Conservation (phyloP, 2,329 filamentous ascomycete species). For the Ophiosphaerella narmari region DNA sequence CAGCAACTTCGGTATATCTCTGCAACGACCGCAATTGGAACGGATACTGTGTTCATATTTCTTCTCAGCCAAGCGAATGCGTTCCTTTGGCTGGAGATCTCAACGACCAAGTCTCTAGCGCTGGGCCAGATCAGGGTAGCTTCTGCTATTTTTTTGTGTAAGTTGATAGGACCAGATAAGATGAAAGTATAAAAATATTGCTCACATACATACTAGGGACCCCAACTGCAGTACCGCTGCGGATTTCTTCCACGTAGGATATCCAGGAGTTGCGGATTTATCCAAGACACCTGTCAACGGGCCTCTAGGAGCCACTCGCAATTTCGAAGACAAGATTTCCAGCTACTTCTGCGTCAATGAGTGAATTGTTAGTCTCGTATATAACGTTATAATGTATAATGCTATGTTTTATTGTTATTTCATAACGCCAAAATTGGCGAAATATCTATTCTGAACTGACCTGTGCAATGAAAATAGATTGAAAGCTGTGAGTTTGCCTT, state of each 20-base stretch:
- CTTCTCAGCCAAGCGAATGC: slow-evolving; percentile 8
- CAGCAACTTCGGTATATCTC: slow-evolving; percentile 9
- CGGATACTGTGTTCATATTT: slow-evolving; percentile 18
- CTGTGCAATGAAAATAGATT: too few species aligned
- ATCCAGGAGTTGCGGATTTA: slow-evolving; percentile 15
- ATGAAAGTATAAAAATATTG: not conserved
- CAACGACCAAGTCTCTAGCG: slow-evolving; percentile 14
- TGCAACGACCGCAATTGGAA: slow-evolving; percentile 18
- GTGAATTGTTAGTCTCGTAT: not conserved
- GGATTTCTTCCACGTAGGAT: slow-evolving; percentile 21
- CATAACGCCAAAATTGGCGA: too few species aligned
- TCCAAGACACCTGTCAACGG: slow-evolving; percentile 16
- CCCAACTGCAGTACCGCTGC: slow-evolving; percentile 10
- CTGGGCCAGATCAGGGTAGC: slow-evolving; percentile 12
- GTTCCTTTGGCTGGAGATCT: slow-evolving; percentile 12
- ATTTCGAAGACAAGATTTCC: slow-evolving; percentile 20
- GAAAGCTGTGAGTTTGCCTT: too few species aligned
- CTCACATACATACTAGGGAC: slow-evolving; percentile 2
- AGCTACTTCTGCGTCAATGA: slow-evolving; percentile 15
- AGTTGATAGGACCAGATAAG: not conserved
- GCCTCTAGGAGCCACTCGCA: slow-evolving; percentile 13
- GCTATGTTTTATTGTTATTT: too few species aligned
- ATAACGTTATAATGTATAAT: too few species aligned
- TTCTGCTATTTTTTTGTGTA: slow-evolving; percentile 28
- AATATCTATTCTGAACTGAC: too few species aligned